Conservation (phyloP, 75 land plant species). For the Larix kaempferi region DNA sequence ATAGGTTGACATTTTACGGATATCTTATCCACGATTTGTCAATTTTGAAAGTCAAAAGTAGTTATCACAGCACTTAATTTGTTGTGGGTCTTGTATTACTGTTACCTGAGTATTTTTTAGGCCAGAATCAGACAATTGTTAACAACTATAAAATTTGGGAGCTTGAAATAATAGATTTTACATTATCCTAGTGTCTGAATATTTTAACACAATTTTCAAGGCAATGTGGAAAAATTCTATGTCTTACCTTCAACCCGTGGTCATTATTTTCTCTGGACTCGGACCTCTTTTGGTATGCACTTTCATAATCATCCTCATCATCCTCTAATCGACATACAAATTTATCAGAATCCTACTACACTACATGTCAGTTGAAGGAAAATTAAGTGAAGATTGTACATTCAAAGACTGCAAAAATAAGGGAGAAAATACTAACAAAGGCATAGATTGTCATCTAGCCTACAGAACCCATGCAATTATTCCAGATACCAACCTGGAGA, state of each 20-base stretch:
- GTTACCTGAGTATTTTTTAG: background rate
- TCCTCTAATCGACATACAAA: conserved; percentile 43
- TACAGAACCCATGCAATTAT: background rate
- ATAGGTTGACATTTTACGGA: background rate
- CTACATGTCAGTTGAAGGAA: background rate
- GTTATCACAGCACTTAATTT: background rate
- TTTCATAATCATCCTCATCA: conserved; percentile 33
- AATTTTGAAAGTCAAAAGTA: background rate
- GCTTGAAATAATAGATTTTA: background rate
- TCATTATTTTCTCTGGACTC: background rate
- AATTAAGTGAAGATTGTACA: background rate
- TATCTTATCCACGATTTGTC: background rate
- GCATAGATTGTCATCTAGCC: background rate
- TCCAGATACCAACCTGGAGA: conserved; percentile 43
- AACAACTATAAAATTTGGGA: background rate
- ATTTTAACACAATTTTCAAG: background rate
- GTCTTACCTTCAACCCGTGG: background rate
- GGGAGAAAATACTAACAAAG: background rate
- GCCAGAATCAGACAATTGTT: background rate
- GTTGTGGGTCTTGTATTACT: background rate
- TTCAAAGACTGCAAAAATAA: background rate
- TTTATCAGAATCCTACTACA: conserved; percentile 42
- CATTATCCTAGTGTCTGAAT: background rate
- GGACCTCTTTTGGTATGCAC: background rate
- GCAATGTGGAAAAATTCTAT: background rate